Conservation (phyloP, 768 basidiomycete species). For the Russula virescens region DNA sequence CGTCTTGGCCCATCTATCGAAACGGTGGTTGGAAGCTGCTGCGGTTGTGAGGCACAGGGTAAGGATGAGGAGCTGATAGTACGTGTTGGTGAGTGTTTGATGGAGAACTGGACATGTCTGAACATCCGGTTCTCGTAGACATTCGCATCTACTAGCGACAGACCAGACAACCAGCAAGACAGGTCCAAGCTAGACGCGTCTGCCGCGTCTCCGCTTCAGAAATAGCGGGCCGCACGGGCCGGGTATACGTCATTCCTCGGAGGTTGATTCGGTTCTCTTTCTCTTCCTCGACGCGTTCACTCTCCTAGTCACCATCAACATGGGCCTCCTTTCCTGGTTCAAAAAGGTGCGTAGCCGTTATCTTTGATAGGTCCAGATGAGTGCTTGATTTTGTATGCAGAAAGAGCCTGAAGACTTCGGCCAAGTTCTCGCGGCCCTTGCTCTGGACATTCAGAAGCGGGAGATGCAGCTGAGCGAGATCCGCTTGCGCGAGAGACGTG, state of each 20-base stretch:
- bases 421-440: slow-evolving; percentile 59
- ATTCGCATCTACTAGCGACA: too few relatives aligned
- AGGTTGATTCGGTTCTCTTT: not conserved
- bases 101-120: slow-evolving; percentile 7
- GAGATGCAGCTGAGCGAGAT: slow-evolving; percentile 75
- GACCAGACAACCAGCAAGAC: not conserved
- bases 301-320: slow-evolving; percentile 1
- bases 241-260: not conserved
- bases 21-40: not conserved
- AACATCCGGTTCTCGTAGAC: slow-evolving; percentile 21
- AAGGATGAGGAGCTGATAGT: not conserved
- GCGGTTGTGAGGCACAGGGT: not conserved
- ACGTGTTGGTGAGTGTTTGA: not conserved
- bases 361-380: not conserved
- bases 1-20: slow-evolving; percentile 2
- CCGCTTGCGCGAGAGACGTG: slow-evolving; percentile 74
- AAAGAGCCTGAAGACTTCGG: slow-evolving; percentile 71
- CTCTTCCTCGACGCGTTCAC: not conserved
- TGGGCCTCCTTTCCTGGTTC: slow-evolving; percentile 27
- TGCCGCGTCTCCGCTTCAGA: too few relatives aligned
- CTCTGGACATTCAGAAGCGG: slow-evolving; percentile 63
- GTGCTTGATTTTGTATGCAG: slow-evolving; percentile 28
- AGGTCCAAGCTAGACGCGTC: too few relatives aligned
- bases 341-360: slow-evolving; percentile 20
- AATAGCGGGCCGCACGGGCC: slow-evolving; percentile 7